Conservation (phyloP, 306 rosid species). For the Prunus persica region Prunus_persica_NCBIv2 NC_034013.1:16449001-16449500, state of each 20-base stretch:
- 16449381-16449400: too few species aligned
- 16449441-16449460: background rate
- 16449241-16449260: slow-evolving; percentile 97
- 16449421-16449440: background rate
- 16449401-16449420: background rate
- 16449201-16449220: slow-evolving; percentile 82
- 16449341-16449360: background rate
- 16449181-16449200: slow-evolving; percentile 12
- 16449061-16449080: slow-evolving; percentile 65
- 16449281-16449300: slow-evolving; percentile 85
- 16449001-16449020: slow-evolving; percentile 76
- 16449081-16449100: slow-evolving; percentile 12
- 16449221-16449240: slow-evolving; percentile 78
- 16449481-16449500: background rate
- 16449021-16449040: slow-evolving; percentile 89
- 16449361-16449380: background rate
- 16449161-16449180: slow-evolving; percentile 3
- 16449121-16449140: background rate
- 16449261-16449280: slow-evolving; percentile 82
- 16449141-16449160: background rate
- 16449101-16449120: background rate
- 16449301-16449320: slow-evolving; percentile 74
- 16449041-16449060: slow-evolving; percentile 62
- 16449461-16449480: too few species aligned
- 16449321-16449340: slow-evolving; percentile 28